A percentile compares a stretch with the other conserved stretches of the same genome.
Evolutionary conservation across 2,329 filamentous ascomycete species (phyloP).

Genomic region (Dothideomycetidae sp.): DNA sequence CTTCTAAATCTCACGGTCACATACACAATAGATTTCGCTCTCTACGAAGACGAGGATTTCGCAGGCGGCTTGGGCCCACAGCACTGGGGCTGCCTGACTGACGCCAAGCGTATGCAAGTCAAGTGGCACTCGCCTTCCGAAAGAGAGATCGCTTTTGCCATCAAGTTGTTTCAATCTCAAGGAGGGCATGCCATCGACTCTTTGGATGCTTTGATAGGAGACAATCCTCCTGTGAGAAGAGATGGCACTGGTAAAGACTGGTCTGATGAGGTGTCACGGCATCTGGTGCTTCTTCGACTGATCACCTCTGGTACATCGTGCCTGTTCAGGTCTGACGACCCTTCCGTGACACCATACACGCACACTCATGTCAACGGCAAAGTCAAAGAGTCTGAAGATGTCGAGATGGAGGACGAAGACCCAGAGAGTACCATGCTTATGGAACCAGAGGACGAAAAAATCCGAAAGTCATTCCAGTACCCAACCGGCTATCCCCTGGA

Average conservation of each 20-base stretch:
- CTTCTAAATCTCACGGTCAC: conserved; percentile 88
- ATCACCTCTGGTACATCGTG: conserved; percentile 80
- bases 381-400: conserved; percentile 24
- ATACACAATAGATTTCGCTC: conserved; percentile 76
- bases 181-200: conserved; percentile 61
- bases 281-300: conserved; percentile 76
- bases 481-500: conserved; percentile 72
- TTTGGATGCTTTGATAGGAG: conserved; percentile 64
- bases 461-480: conserved; percentile 77
- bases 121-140: conserved; percentile 78
- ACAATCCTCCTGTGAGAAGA: conserved; percentile 67
- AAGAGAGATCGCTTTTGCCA: conserved; percentile 74
- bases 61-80: conserved; percentile 56
- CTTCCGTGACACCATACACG: conserved; percentile 22
- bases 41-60: conserved; percentile 70
- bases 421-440: conserved; percentile 31
- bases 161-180: conserved; percentile 77
- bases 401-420: conserved; percentile 29
- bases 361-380: conserved; percentile 42
- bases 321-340: conserved; percentile 60
- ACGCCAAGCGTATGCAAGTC: conserved; percentile 64
- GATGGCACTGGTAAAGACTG: conserved; percentile 96
- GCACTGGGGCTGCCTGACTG: conserved; percentile 72
- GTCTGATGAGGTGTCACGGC: conserved; percentile 90
- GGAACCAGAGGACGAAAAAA: conserved; percentile 63